Evolutionary conservation across 2,329 filamentous ascomycete genomes (phyloP).

Genomic region (Neurospora sp.): DNA sequence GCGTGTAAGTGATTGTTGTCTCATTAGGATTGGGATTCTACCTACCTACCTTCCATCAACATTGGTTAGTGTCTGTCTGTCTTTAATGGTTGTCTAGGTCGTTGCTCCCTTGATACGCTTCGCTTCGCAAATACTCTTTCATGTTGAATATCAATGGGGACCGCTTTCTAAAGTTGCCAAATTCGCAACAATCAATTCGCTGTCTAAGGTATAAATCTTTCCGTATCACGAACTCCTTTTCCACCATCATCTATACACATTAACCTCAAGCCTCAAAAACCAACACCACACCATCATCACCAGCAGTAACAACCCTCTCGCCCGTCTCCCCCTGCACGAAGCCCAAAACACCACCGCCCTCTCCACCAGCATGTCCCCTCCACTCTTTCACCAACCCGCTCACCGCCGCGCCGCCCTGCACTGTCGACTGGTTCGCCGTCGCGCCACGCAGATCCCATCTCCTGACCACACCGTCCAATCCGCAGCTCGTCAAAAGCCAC

Average conservation of each 20-base stretch:
- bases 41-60: neutral
- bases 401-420: slow-evolving; percentile 35
- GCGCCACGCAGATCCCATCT: slow-evolving; percentile 71
- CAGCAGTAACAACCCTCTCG: slow-evolving; percentile 72
- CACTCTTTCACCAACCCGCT: slow-evolving; percentile 75
- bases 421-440: slow-evolving; percentile 24
- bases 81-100: neutral
- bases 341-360: slow-evolving; percentile 78
- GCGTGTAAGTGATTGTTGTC: neutral
- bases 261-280: slow-evolving; percentile 47
- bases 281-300: slow-evolving; percentile 68
- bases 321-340: slow-evolving; percentile 78
- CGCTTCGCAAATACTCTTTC: neutral
- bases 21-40: neutral
- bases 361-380: slow-evolving; percentile 81
- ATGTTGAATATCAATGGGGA: neutral
- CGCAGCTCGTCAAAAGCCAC: slow-evolving; percentile 75
- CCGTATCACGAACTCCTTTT: neutral
- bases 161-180: neutral
- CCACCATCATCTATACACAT: neutral
- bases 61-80: neutral
- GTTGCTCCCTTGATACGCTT: neutral
- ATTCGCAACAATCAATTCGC: neutral
- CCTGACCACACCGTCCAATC: slow-evolving; percentile 84
- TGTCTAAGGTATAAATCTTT: neutral